Evolutionary conservation across 2,329 filamentous ascomycete species (phyloP).

Genomic region (Grosmannia huntii): DNA sequence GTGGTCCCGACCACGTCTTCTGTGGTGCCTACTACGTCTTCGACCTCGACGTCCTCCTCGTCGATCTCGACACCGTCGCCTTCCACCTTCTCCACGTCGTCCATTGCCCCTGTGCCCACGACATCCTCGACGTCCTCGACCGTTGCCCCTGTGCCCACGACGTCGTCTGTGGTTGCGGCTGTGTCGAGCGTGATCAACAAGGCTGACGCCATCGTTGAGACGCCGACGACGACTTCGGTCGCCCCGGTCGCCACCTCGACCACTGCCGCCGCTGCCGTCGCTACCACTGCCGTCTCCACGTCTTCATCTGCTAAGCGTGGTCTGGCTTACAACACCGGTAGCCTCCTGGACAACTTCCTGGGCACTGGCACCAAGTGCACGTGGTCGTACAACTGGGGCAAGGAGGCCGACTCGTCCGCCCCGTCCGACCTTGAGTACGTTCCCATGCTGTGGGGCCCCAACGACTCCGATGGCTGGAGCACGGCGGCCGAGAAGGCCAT

Average conservation of each 20-base stretch:
- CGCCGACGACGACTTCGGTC: conserved; percentile 2
- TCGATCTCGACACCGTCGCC: not conserved
- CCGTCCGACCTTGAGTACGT: conserved; percentile 40
- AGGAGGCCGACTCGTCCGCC: conserved; percentile 25
- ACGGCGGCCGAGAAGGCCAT: conserved; percentile 38
- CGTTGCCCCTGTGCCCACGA: conserved; percentile 4
- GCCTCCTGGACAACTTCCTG: conserved; percentile 38
- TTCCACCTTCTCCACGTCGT: not conserved
- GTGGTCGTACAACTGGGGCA: conserved; percentile 62
- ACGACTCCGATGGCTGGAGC: conserved; percentile 36
- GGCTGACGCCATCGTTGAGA: not conserved
- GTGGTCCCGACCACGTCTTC: not conserved
- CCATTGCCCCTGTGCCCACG: not conserved
- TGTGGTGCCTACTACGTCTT: not conserved
- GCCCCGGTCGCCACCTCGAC: conserved; percentile 13
- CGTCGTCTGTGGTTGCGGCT: conserved; percentile 1
- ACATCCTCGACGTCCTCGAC: conserved; percentile 8
- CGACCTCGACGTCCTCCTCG: conserved; percentile 4
- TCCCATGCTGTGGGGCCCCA: conserved; percentile 53
- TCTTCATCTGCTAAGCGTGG: conserved; percentile 43
- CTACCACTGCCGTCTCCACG: conserved; percentile 6
- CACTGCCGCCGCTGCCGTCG: conserved; percentile 1
- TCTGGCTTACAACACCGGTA: conserved; percentile 51
- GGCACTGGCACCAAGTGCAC: conserved; percentile 27
- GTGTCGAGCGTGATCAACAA: not conserved